phyloP scores from a whole-genome alignment of 2,329 filamentous ascomycete genomes.

The Penicillium fuscoglaucum region DNA sequence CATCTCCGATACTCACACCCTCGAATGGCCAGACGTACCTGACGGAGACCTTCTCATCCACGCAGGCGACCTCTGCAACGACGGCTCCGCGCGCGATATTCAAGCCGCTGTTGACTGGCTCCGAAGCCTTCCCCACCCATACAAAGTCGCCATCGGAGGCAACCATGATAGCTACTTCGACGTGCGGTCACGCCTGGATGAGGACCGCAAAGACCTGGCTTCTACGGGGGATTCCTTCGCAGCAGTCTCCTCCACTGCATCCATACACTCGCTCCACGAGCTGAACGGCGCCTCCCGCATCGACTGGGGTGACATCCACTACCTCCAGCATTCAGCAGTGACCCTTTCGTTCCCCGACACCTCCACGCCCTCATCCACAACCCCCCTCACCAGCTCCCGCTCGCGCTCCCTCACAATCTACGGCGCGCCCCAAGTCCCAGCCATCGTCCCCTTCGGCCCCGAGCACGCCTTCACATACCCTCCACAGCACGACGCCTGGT shows the following conservation, averaged over 20 bases:
- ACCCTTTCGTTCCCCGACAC: slow-evolving; percentile 58
- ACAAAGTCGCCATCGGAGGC: slow-evolving; percentile 81
- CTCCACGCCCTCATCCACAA: slow-evolving; percentile 47
- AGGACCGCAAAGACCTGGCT: slow-evolving; percentile 49
- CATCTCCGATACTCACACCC: slow-evolving; percentile 83
- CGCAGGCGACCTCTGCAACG: slow-evolving; percentile 78
- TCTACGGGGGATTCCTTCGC: slow-evolving; percentile 24
- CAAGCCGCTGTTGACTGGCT: slow-evolving; percentile 87
- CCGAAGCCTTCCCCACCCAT: slow-evolving; percentile 66
- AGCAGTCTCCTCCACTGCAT: slow-evolving; percentile 38
- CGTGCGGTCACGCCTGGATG: slow-evolving; percentile 57
- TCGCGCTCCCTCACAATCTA: slow-evolving; percentile 67
- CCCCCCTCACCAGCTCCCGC: slow-evolving; percentile 53
- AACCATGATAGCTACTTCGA: slow-evolving; percentile 92
- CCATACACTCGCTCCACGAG: slow-evolving; percentile 40
- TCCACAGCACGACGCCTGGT: slow-evolving; percentile 67
- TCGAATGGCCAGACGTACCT: slow-evolving; percentile 55
- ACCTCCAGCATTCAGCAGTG: slow-evolving; percentile 69
- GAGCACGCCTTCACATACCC: slow-evolving; percentile 79
- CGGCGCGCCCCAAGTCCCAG: slow-evolving; percentile 77
- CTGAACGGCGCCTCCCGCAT: slow-evolving; percentile 53
- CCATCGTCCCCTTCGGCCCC: slow-evolving; percentile 62
- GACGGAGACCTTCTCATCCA: slow-evolving; percentile 84
- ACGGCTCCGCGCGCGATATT: slow-evolving; percentile 70
- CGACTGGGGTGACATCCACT: slow-evolving; percentile 68